These are phyloP conservation scores for Mantamonas sphyraenae DNA, from an alignment of 78 protist species.

Conservation along the genomic window DNA sequence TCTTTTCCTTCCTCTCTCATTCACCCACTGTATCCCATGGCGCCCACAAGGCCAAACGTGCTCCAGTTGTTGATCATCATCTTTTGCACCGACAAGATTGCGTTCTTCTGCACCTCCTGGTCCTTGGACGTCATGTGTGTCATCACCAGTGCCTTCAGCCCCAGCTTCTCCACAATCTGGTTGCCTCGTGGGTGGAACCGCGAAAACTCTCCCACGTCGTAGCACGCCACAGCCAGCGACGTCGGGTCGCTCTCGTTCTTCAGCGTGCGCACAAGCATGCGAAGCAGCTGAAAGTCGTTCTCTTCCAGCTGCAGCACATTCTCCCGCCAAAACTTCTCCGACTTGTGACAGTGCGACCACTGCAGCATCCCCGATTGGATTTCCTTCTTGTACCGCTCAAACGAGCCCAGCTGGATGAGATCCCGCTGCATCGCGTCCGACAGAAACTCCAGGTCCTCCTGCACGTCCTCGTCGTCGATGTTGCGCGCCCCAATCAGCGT, in stretches of 20 bases:
- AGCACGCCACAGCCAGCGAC: conserved; percentile 73
- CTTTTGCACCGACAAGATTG: conserved; percentile 76
- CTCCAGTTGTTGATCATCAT: conserved; percentile 78
- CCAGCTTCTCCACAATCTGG: conserved; percentile 25
- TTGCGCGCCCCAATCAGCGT: conserved; percentile 22
- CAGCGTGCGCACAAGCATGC: background rate
- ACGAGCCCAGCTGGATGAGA: conserved; percentile 40
- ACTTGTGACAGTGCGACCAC: conserved; percentile 86
- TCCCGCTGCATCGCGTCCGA: conserved; percentile 22
- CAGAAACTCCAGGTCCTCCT: conserved; percentile 31
- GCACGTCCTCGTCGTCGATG: conserved; percentile 76
- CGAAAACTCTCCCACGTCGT: conserved; percentile 85
- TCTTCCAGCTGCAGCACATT: conserved; percentile 70
- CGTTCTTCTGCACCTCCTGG: conserved; percentile 69
- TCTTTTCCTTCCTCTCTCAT: background rate
- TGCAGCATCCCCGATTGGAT: conserved; percentile 50
- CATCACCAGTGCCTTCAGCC: conserved; percentile 62
- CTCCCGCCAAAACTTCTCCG: conserved; percentile 84
- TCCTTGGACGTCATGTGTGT: conserved; percentile 55
- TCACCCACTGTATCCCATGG: too few species aligned
- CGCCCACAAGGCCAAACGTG: too few species aligned
- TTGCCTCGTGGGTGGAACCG: conserved; percentile 76
- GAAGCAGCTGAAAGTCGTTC: conserved; percentile 38
- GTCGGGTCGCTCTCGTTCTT: background rate
- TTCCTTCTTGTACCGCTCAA: conserved; percentile 63